Conservation (phyloP, 2,329 filamentous ascomycete species). For the Aspergillus ustus region DNA sequence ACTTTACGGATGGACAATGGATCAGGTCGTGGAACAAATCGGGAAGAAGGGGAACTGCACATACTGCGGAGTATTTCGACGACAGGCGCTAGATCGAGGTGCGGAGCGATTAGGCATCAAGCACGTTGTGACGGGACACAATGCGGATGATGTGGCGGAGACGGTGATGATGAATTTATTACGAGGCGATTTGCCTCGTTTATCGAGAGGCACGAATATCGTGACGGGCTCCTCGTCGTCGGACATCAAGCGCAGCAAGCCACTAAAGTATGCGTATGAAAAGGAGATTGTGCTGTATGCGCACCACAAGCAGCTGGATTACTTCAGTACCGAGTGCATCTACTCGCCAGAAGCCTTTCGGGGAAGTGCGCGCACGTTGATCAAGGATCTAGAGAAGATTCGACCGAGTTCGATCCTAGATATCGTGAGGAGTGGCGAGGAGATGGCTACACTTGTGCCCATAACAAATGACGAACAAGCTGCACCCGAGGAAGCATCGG, state of each 20-base stretch:
- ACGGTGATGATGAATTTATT: conserved; percentile 98
- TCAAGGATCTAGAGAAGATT: conserved; percentile 94
- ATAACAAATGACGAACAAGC: conserved; percentile 51
- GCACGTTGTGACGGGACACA: conserved; percentile 96
- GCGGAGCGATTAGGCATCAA: conserved; percentile 84
- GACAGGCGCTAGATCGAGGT: conserved; percentile 91
- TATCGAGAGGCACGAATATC: conserved; percentile 89
- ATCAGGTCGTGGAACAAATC: conserved; percentile 93
- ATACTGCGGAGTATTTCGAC: conserved; percentile 94
- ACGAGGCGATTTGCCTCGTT: conserved; percentile 82
- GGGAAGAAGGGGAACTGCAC: conserved; percentile 99
- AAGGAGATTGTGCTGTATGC: conserved; percentile 99
- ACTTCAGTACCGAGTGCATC: conserved; percentile 98
- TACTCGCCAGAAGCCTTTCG: conserved; percentile 97
- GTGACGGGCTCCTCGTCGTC: conserved; percentile 77
- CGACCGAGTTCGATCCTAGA: conserved; percentile 93
- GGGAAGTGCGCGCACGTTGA: conserved; percentile 85
- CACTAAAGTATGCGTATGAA: conserved; percentile 96
- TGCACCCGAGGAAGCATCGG: conserved; percentile 32
- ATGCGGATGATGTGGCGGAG: conserved; percentile 95
- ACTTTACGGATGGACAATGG: conserved; percentile 99
- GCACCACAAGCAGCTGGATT: conserved; percentile 94
- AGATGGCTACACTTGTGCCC: conserved; percentile 89
- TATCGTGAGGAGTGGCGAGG: conserved; percentile 91
- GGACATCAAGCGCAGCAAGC: conserved; percentile 93